Evolutionary conservation across 768 basidiomycete species (phyloP), one percentile per base, ranked within the genome.

Genomic region (Pluteus cervinus): DNA sequence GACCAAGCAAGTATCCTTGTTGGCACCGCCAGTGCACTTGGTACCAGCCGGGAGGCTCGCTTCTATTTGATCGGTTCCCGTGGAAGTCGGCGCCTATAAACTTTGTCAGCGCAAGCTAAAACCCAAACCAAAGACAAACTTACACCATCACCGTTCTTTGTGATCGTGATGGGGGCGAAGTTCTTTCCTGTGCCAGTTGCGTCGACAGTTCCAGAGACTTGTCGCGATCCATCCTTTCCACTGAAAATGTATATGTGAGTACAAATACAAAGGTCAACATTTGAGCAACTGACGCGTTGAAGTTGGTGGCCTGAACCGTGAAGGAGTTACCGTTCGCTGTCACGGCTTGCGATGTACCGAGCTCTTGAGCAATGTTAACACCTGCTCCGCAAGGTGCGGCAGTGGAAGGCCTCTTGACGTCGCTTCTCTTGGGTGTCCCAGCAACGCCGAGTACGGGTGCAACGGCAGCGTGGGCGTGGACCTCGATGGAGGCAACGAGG

Each of bases 111-210:
- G 17, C 16, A 26, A 21, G n/a, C 11, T 31, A 12, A 3, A 21
- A 24, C 22, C 3, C 22, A 24, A 29, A 20, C 20, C 12, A 4
- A 24, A 4, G n/a, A n/a, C 9, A 16, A 23, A 57, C 68, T 50
- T 43, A 76, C 75, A n/a, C 56, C 51, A 36, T 63, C 56, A 24
- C 75, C 75, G 44, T 78, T 76, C 40, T 51, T 60, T 7, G 62
- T 49, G 17, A 76, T 59, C 1, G 58, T 65, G 33, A 54, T 55
- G 10, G 57, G 55, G 3, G 57, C 58, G 33, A 68, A 67, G 18
- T 46, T 61, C 16, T 55, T 59, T 1, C 67, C 66, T 4, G 58
- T 63, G 11, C 66, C 66, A n/a, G 68, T 61, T 6, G 65, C 49
- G 46, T 75, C 70, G 14, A 76, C 65, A 24, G 61, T 47, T n/a